phyloP scores from a whole-genome alignment of 305 asterid genomes.

The Fraxinus latifolia region DNA sequence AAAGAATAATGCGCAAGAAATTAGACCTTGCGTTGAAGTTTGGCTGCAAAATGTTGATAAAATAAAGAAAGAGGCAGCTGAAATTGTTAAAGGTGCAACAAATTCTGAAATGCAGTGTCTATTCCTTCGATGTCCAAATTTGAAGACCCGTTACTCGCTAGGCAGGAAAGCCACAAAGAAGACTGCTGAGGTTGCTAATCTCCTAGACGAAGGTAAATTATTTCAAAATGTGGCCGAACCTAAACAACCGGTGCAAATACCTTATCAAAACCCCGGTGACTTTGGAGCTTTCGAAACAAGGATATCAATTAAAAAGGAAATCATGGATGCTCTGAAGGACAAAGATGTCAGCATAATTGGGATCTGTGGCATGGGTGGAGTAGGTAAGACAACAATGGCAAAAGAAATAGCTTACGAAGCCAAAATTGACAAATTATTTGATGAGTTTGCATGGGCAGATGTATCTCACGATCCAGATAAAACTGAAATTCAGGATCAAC shows the following conservation, averaged over 20 bases:
- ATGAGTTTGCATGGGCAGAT: background rate
- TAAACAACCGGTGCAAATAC: background rate
- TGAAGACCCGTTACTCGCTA: constrained; percentile 6
- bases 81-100: background rate
- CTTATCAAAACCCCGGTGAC: background rate
- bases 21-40: background rate
- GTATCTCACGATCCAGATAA: background rate
- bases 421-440: background rate
- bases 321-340: constrained; percentile 11
- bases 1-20: background rate
- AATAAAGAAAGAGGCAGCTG: background rate
- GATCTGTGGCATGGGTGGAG: background rate
- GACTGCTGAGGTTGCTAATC: background rate
- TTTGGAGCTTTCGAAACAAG: constrained; percentile 27
- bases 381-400: background rate
- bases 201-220: background rate
- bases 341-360: constrained; percentile 18
- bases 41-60: constrained; percentile 12
- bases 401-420: background rate
- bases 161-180: constrained; percentile 24
- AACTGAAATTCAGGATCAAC: constrained; percentile 19
- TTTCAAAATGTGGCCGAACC: background rate
- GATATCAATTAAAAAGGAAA: constrained; percentile 12
- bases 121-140: background rate
- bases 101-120: background rate